Evolutionary conservation across 2,329 filamentous ascomycete genomes (phyloP), one percentile per base, ranked within the genome.

Genomic region (Fusarium devonianum): DNA sequence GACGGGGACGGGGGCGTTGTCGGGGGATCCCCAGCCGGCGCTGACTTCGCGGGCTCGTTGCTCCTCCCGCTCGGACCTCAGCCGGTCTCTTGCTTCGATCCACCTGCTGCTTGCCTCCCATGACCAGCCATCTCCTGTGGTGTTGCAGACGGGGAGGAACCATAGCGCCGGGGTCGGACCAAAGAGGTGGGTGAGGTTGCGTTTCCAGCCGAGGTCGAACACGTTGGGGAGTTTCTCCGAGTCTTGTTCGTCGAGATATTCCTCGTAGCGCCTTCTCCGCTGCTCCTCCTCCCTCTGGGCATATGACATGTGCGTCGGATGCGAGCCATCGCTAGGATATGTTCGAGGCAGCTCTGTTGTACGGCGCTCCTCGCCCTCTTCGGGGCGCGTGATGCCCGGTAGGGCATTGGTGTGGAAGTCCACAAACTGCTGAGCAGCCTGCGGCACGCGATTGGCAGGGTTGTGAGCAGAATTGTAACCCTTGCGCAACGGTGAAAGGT

Each of bases 211-310:
- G 2, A 96, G 83, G 64, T 99, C 90, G 66, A 99, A 99, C 3
- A 92, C 94, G 67, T 94, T 92, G 1, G 94, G 94, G 18, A 99
- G 81, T 68, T 89, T 91, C 62, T 89, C 85, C 39, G 87, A 90
- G 71, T 97, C 92, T 68, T 91, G 82, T 69, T 97, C 92, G 67
- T 97, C 90, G 12, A 97, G 83, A 69, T 97, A 97, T 44, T 83
- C 82, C 56, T 85, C 79, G 64, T 85, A 83, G 26, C 81, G 78
- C 53, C 76, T 78, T 50, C 77, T 73, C 7, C 79, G 76, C 51
- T 82, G 80, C 46, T 79, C 69, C 7, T 78, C 78, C 67, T 86
- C 82, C 65, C 80, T 71, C 44, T 84, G 76, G 54, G 77, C 76
- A 59, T 82, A 86, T 10, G 79, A 77, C 54, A 80, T 64, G 38